A percentile compares a stretch with the other conserved stretches of the same genome.
Conservation (phyloP, 257 asterid genomes). For the Solanum megistacrolobum region DNA sequence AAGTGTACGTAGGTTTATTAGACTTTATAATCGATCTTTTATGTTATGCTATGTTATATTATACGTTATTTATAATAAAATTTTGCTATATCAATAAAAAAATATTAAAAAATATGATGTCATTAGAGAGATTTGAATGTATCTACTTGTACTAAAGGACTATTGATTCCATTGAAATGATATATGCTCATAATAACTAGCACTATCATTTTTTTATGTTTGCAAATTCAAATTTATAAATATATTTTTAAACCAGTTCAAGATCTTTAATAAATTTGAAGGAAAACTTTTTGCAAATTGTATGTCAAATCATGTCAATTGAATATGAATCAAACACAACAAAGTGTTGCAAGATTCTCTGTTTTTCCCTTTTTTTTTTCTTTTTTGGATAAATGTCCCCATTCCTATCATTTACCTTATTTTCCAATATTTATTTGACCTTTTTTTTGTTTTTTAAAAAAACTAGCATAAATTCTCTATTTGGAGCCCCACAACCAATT, state of each 20-base stretch:
- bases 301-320: neutral
- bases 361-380: neutral
- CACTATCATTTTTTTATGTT: neutral
- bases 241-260: neutral
- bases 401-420: neutral
- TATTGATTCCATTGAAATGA: neutral
- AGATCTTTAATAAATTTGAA: neutral
- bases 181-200: neutral
- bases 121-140: neutral
- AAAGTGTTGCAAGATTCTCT: neutral
- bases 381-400: neutral
- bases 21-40: neutral
- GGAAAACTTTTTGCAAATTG: neutral
- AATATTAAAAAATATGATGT: neutral
- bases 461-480: neutral
- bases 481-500: neutral
- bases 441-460: neutral
- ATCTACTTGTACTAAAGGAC: neutral
- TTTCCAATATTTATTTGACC: neutral
- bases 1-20: neutral
- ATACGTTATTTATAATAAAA: neutral
- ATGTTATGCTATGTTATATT: neutral
- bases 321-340: neutral
- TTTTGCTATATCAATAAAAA: neutral
- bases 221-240: neutral